Evolutionary conservation across 768 basidiomycete species (phyloP), one percentile per base, ranked within the genome.

Genomic region (Lentinus tigrinus): DNA sequence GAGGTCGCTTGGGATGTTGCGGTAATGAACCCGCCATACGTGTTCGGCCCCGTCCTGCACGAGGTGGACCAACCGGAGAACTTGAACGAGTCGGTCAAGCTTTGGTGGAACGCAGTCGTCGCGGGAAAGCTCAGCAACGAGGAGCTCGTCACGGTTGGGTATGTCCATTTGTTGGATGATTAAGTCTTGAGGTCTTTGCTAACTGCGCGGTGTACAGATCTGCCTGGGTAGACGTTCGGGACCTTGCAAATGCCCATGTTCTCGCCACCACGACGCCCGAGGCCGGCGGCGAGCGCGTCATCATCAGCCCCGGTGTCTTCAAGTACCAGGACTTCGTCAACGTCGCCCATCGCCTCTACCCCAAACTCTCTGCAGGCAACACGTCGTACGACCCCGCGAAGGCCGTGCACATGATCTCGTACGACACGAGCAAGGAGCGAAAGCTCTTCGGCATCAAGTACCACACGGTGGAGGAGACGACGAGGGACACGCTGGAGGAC

Each of bases 281-380:
- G 4, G 86, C 85, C 0, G 79, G 78, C 2, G 82, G 82, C 0
- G 75, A 89, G 58, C 73, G 88, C 21, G 78, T 88, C 63, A 77
- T 89, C 63, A 60, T 82, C 40, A 70, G 70, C 17, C 72, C 68
- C 3, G 75, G 76, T 62, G 17, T 48, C 1, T 65, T 53, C 43
- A 47, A 56, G 21, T 65, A 58, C 58, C 61, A 65, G 39, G 55
- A 65, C 36, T 62, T 56, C 47, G 40, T 31, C 7, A 31, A 31
- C 31, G 11, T 31, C 31, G 31, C 31, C 1, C 31, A 31, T 11
- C 31, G 31, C 31, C 31, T 23, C 27, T 31, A 11, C 36, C 23
- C 4, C 31, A 31, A 31, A 11, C 31, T 60, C 14, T 49, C 63
- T 3, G n/a, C 36, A 2, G 63, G 61, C 9, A 54, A 62, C 24